Base-by-base conservation (phyloP, 2,329 filamentous ascomycete genomes). In the Verticillium nonalfalfae region DNA sequence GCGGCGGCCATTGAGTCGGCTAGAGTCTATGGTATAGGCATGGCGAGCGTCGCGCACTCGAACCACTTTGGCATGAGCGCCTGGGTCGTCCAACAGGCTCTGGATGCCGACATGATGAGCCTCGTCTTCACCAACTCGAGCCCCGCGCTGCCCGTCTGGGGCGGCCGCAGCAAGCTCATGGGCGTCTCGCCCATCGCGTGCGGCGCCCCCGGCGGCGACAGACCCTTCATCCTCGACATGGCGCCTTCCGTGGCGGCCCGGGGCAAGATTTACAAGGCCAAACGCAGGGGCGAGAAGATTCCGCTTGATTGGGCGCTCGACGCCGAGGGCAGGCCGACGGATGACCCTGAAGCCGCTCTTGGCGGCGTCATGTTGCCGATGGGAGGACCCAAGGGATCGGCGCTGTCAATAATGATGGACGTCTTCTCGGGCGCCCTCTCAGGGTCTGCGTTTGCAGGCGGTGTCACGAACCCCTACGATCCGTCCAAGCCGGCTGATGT, bases 51-150 rank as follows among this genome's bases (percentile, higher is more conserved):
- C 69, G 90, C 87, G 72, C 88, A 89, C 73, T 90, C 87, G 50
- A 94, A 94, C 68, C 90, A 94, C 72, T 93, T 90, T 68, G 91
- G 91, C 60, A 95, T 95, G 90, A 83, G 83, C 3, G 90, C 91
- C 0, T 94, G 90, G 89, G 71, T 93, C 0, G 90, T 93, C 11
- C 88, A 91, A 71, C 87, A 92, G 73, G 91, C 90, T 0, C 73
- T 93, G 14, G 88, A 94, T 62, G 86, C 83, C 1, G 80, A 81
- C 40, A 86, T 90, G 83, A 87, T 90, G 83, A 85, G 81, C 60
- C 78, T 90, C 15, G 87, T 90, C 1, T 90, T 90, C 65, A 90
- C 87, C 21, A 90, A 90, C 69, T 88, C 85, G 0, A 90, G 85
- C 34, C 89, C 90, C 0, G 90, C 89, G 1, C 75, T 93, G 60